phyloP scores from a whole-genome alignment of 2,329 filamentous ascomycete genomes.

The Keithomyces neogunnii region DNA sequence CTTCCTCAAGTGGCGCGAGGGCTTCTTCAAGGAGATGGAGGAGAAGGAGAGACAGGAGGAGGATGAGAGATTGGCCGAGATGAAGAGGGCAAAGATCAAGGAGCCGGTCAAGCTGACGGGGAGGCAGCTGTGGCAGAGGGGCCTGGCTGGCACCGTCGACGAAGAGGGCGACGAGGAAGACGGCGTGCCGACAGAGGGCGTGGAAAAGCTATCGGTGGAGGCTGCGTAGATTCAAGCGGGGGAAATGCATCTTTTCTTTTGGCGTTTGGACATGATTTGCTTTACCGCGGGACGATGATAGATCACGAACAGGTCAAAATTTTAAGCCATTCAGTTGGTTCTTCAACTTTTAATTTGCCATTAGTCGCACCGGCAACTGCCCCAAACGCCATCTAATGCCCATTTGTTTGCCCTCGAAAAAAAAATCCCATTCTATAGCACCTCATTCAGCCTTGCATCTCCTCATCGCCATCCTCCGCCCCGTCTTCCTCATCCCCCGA shows the following conservation, averaged over 20 bases:
- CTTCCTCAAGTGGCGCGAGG: constrained; percentile 74
- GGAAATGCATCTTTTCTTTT: neutral
- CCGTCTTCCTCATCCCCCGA: constrained; percentile 43
- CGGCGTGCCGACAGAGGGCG: constrained; percentile 46
- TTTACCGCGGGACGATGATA: too few species aligned
- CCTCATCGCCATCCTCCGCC: constrained; percentile 47
- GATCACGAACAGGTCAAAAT: too few species aligned
- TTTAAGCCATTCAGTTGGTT: neutral
- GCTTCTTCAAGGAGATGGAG: constrained; percentile 72
- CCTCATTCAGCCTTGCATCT: constrained; percentile 38
- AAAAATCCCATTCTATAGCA: too few species aligned
- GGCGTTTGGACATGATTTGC: constrained; percentile 1
- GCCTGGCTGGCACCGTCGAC: constrained; percentile 58
- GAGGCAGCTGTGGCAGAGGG: constrained; percentile 69
- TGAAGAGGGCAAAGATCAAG: constrained; percentile 70
- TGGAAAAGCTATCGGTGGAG: constrained; percentile 67
- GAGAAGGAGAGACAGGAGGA: constrained; percentile 59
- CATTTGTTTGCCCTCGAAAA: neutral
- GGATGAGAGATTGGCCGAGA: constrained; percentile 73
- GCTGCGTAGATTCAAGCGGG: constrained; percentile 13
- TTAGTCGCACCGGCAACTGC: neutral
- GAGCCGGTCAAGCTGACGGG: constrained; percentile 66
- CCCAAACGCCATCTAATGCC: constrained; percentile 14
- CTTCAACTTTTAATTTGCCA: neutral
- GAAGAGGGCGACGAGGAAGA: constrained; percentile 61